These are phyloP conservation scores for Plasmodium relictum DNA, from an alignment of 169 alveolate genomes.

Conservation along the genomic window DNA sequence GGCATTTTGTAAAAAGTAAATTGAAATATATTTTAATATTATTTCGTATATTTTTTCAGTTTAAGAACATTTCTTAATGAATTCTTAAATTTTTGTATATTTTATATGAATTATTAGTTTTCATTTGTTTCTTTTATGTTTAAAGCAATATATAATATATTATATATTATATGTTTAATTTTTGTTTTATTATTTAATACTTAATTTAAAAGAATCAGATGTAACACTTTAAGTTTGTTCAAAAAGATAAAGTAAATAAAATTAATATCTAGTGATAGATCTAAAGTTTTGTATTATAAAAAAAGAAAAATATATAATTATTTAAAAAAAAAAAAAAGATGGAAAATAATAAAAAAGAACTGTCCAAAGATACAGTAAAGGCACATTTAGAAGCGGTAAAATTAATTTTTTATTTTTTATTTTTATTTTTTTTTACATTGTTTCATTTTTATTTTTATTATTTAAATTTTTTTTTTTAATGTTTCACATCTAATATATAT, in stretches of 20 bases:
- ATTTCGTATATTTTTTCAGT: neutral
- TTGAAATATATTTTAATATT: neutral
- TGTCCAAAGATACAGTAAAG: conserved; percentile 29
- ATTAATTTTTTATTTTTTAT: neutral
- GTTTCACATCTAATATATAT: neutral
- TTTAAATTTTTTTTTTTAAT: neutral
- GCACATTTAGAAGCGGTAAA: conserved; percentile 76
- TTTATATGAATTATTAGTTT: neutral
- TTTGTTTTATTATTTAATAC: conserved; percentile 19
- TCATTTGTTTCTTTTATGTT: neutral
- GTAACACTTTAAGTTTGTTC: conserved; percentile 67
- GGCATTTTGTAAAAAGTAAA: conserved; percentile 51
- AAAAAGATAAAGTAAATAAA: conserved; percentile 39
- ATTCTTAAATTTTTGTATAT: neutral
- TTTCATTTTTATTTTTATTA: neutral
- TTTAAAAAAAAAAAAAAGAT: conserved; percentile 1
- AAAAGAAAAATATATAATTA: neutral
- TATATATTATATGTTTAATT: conserved; percentile 8
- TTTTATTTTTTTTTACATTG: neutral
- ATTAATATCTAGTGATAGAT: conserved; percentile 1
- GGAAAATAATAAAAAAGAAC: conserved; percentile 33
- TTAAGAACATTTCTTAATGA: neutral
- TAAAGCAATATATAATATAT: neutral
- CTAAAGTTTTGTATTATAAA: neutral
- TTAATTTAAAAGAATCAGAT: conserved; percentile 35